Base-by-base conservation (phyloP, 2,329 filamentous ascomycete genomes). In the Xylariaceae sp. region DNA sequence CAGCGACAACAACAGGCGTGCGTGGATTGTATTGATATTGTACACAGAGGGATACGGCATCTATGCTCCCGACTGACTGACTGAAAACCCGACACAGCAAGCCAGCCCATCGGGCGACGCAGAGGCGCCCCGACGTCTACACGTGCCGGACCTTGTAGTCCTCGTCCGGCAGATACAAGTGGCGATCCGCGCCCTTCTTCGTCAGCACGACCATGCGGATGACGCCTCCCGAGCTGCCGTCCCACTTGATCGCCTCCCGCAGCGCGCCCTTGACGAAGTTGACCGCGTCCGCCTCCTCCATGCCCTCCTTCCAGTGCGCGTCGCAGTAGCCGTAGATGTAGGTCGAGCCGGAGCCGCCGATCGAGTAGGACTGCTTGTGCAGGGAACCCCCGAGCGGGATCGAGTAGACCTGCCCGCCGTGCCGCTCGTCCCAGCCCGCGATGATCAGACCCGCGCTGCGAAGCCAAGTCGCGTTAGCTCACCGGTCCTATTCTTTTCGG, bases 291-390 rank as follows among this genome's bases (percentile, higher is more conserved):
- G 86, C 82, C 81, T 98, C 91, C 50, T 89, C 91, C 93, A 99
- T 98, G 64, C 86, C 86, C 77, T 98, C 95, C 74, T 82, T 87
- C 95, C 95, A 99, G 81, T 99, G 86, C 55, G 91, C 88, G 73
- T 99, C 93, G 73, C 93, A 98, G 82, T 96, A 98, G 68, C 95
- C 95, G 81, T 98, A 99, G 76, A 99, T 99, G 81, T 99, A 99
- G 60, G 95, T 98, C 67, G 93, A 98, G 42, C 95, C 95, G 19
- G 93, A 98, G 44, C 95, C 95, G 66, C 92, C 93, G 70, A 99
- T 99, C 43, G 95, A 87, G 72, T 97, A 99, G 18, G 93, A 74
- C 74, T 97, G 93, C 82, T 98, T 97, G 86, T 99, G 95, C 67
- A 99, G 86, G 48, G 95, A 98, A 54, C 95, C 95, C 67, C 95